These are phyloP conservation scores for Camelina laxa DNA, from an alignment of 345 rosid species.

Conservation along the genomic window DNA sequence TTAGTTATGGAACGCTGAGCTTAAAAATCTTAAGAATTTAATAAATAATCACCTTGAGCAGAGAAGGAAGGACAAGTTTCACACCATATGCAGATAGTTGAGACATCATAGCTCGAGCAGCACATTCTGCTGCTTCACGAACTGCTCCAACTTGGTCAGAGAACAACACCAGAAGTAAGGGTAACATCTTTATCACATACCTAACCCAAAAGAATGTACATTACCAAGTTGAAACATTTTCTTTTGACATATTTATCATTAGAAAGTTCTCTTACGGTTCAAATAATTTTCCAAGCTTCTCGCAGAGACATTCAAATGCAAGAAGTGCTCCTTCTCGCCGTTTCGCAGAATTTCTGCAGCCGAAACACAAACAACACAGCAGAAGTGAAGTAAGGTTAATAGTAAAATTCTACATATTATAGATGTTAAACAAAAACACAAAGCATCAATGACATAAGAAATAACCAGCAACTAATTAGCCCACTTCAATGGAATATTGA, in stretches of 20 bases:
- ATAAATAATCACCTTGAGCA: conserved; percentile 67
- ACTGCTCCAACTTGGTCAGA: conserved; percentile 98
- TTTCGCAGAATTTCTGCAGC: conserved; percentile 81
- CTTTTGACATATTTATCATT: conserved; percentile 23
- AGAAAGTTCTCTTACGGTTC: conserved; percentile 73
- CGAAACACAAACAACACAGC: conserved; percentile 23
- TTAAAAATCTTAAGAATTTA: conserved; percentile 5
- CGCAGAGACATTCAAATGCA: conserved; percentile 97
- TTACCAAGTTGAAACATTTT: conserved; percentile 12
- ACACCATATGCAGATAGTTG: conserved; percentile 90
- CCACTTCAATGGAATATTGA: background rate
- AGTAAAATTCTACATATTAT: conserved; percentile 16
- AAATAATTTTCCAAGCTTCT: conserved; percentile 89
- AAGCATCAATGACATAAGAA: conserved; percentile 3
- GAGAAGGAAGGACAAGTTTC: conserved; percentile 95
- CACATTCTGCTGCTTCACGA: conserved; percentile 98
- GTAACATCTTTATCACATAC: conserved; percentile 95
- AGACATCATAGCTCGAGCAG: conserved; percentile 99
- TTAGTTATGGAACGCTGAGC: background rate
- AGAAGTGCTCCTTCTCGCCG: conserved; percentile 92
- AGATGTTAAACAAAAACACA: background rate
- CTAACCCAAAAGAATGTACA: conserved; percentile 49
- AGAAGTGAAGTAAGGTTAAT: background rate
- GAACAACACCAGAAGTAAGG: conserved; percentile 87
- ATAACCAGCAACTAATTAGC: conserved; percentile 6